Percentiles rank a stretch among this genome's conserved stretches.
Conservation (phyloP, 2,329 filamentous ascomycete species). For the Elsinoe batatas region DNA sequence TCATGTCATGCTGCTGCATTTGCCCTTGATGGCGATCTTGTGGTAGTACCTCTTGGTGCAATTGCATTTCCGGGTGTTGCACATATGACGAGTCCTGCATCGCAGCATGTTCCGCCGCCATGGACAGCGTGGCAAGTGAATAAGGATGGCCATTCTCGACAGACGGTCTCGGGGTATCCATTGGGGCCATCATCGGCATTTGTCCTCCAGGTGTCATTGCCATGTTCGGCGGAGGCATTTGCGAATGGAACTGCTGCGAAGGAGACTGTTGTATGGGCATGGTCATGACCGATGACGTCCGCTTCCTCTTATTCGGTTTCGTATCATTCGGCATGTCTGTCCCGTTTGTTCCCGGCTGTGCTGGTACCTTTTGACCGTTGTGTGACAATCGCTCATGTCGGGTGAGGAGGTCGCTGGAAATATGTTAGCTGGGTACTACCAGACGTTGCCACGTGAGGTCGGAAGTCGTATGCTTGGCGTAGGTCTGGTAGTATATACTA, state of each 20-base stretch:
- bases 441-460: too few relatives aligned
- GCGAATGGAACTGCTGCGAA: background rate
- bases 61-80: constrained; percentile 1
- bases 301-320: constrained; percentile 15
- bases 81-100: constrained; percentile 21
- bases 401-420: constrained; percentile 30
- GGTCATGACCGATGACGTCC: constrained; percentile 16
- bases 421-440: constrained; percentile 11
- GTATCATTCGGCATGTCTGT: constrained; percentile 4
- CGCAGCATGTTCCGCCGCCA: constrained; percentile 34
- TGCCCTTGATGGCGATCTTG: background rate
- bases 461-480: too few relatives aligned
- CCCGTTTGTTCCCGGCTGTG: background rate
- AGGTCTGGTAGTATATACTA: too few relatives aligned
- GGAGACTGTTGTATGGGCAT: background rate
- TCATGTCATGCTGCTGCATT: background rate
- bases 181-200: constrained; percentile 4
- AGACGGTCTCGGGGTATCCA: constrained; percentile 5
- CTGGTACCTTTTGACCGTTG: constrained; percentile 18
- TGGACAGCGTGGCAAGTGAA: constrained; percentile 31
- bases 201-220: constrained; percentile 10
- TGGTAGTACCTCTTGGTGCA: background rate
- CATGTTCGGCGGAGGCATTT: constrained; percentile 16
- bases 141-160: constrained; percentile 15
- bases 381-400: constrained; percentile 33